Base-by-base conservation (phyloP, 1,284 basidiomycete species). In the Sanguinoderma infundibulare region DNA sequence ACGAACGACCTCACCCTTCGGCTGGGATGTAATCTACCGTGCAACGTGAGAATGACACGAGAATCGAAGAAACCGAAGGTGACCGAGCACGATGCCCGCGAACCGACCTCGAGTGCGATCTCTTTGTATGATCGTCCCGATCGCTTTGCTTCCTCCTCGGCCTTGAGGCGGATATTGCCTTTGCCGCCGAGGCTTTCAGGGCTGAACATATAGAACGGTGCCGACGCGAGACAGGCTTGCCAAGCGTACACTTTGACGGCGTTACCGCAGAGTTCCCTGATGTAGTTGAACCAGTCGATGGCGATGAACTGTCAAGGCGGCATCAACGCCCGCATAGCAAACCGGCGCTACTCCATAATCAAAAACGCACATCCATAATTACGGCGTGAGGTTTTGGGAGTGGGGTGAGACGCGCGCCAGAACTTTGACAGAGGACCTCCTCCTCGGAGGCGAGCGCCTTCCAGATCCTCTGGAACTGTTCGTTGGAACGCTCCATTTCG, bases 161-260 rank as follows among this genome's bases (percentile, higher is more conserved):
- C n/a, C n/a, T n/a, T n/a, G n/a, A n/a, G n/a, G n/a, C n/a, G n/a
- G n/a, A n/a, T n/a, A n/a, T n/a, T n/a, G n/a, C n/a, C n/a, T n/a
- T n/a, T n/a, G n/a, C n/a, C n/a, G n/a, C n/a, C n/a, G n/a, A n/a
- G n/a, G n/a, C 47, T 35, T 35, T 60, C 59, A 3, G 69, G 66
- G 2, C 62, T 65, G 32, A 53, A 63, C 12, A 64, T 38, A 30
- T 58, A 55, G 40, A 66, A 66, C 2, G 63, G 6, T 24, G 47
- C 35, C 12, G 59, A 59, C 3, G 61, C 46, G 42, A 54, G 38
- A 14, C 62, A 64, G 0, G 68, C 42, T 12, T 38, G 35, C 65
- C 65, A 71, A 1, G 49, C 50, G 44, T 57, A 67, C 10, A 69
- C 26, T 44, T 68, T 68, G 4, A 68, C 57, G 6, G 12, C 28